Evolutionary conservation across 1,284 basidiomycete species (phyloP).

Genomic region (Naganishia albida): DNA sequence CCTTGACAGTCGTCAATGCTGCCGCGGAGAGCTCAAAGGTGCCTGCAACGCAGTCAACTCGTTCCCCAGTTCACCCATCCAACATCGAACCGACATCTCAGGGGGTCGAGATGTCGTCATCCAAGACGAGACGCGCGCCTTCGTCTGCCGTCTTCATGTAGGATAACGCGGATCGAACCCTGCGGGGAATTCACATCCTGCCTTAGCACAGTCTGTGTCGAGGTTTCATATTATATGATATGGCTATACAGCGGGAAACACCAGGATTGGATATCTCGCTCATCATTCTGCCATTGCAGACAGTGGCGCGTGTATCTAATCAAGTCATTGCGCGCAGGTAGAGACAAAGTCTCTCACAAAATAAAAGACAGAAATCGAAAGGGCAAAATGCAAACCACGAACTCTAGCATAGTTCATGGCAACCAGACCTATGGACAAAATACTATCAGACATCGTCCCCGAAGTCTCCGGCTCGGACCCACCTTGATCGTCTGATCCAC

Average conservation of each 20-base stretch:
- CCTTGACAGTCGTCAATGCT: slow-evolving; percentile 12
- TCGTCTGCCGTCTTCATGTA: slow-evolving; percentile 29
- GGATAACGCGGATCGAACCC: no score
- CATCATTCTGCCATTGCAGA: no score
- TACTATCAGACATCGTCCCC: not conserved
- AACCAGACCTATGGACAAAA: not conserved
- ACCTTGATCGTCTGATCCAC: slow-evolving; percentile 67
- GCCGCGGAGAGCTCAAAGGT: slow-evolving; percentile 1
- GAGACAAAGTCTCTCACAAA: not conserved
- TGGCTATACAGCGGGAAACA: no score
- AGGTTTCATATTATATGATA: not conserved
- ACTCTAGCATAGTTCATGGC: slow-evolving; percentile 1
- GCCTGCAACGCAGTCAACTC: slow-evolving; percentile 1
- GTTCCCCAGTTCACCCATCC: slow-evolving; percentile 1
- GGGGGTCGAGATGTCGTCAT: slow-evolving; percentile 3
- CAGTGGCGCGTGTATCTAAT: not conserved
- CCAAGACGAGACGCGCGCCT: slow-evolving; percentile 19
- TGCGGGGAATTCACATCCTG: no score
- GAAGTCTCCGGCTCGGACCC: slow-evolving; percentile 30
- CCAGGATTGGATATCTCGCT: no score
- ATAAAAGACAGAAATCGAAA: slow-evolving; percentile 24
- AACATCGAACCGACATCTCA: slow-evolving; percentile 7
- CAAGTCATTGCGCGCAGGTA: not conserved
- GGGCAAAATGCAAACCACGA: not conserved
- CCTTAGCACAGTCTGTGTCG: no score